A percentile compares a stretch with the other conserved stretches of the same genome.
phyloP scores from a whole-genome alignment of 2,329 filamentous ascomycete species.

The Apiospora aurea region DNA sequence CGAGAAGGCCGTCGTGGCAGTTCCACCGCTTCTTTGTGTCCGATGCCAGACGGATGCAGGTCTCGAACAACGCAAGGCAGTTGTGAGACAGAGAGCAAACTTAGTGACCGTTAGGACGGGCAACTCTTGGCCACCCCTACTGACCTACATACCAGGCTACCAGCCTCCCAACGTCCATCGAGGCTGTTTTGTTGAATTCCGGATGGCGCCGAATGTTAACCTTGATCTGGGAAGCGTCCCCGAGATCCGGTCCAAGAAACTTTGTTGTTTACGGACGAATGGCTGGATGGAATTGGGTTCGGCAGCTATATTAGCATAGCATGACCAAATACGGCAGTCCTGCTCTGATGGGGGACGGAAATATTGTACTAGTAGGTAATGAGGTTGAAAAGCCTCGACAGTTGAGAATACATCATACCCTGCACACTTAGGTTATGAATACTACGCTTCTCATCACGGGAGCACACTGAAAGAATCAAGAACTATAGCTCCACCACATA shows the following conservation, averaged over 20 bases:
- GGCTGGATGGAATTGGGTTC: background rate
- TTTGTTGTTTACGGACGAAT: background rate
- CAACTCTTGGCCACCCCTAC: background rate
- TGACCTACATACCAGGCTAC: background rate
- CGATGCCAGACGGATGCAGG: background rate
- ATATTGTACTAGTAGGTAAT: background rate
- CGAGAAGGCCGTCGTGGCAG: background rate
- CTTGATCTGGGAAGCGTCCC: background rate
- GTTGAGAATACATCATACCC: background rate
- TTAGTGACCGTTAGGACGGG: background rate
- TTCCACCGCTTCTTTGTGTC: background rate
- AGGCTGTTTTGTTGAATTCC: background rate
- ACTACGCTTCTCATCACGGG: background rate
- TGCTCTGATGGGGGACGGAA: background rate
- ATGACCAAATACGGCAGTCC: background rate
- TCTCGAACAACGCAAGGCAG: background rate
- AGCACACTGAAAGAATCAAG: background rate
- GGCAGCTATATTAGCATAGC: slow-evolving; percentile 1
- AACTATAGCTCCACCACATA: background rate
- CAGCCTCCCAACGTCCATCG: background rate
- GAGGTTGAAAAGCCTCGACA: background rate
- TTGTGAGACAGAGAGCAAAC: slow-evolving; percentile 13
- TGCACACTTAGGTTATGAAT: background rate
- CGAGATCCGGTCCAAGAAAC: background rate
- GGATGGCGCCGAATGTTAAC: background rate